phyloP scores from a whole-genome alignment of 495 filamentous ascomycete species.

The Paragyromitra xinjiangensis region DNA sequence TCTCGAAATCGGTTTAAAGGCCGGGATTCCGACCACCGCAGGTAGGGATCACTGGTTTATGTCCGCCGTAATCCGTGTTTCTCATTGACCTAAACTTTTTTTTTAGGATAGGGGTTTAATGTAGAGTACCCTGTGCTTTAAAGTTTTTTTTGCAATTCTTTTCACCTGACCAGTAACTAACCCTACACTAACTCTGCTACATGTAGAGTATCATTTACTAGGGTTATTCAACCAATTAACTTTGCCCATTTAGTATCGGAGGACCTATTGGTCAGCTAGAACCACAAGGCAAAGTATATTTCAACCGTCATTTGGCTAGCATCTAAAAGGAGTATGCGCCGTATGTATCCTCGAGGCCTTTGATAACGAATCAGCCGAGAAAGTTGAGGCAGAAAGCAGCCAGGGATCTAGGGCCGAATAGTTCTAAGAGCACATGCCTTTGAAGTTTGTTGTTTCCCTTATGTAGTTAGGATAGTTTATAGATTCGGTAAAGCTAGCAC shows the following conservation, averaged over 20 bases:
- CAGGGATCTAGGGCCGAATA: slow-evolving; percentile 4
- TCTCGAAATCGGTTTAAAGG: not conserved
- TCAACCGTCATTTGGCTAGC: not conserved
- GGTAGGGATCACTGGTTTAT: not conserved
- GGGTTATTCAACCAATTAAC: not conserved
- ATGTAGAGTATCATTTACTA: not conserved
- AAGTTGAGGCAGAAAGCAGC: not conserved
- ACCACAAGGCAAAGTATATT: not conserved
- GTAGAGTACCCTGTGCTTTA: not conserved
- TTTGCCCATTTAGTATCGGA: not conserved
- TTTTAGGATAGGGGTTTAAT: not conserved
- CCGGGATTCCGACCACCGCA: not conserved
- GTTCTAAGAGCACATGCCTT: not conserved
- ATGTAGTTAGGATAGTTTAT: slow-evolving; percentile 8
- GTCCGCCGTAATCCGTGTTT: not conserved
- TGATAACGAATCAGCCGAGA: slow-evolving; percentile 13
- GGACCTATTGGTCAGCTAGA: not conserved
- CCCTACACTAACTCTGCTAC: not conserved
- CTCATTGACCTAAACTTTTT: too few relatives aligned
- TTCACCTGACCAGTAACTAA: too few relatives aligned
- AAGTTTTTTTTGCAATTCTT: not conserved
- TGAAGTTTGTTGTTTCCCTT: not conserved
- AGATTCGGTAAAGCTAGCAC: slow-evolving; percentile 15
- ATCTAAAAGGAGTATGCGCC: slow-evolving; percentile 4
- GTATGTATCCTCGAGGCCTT: slow-evolving; percentile 8